Conservation (phyloP, 2,329 filamentous ascomycete species). For the Emydomyces testavorans region DNA sequence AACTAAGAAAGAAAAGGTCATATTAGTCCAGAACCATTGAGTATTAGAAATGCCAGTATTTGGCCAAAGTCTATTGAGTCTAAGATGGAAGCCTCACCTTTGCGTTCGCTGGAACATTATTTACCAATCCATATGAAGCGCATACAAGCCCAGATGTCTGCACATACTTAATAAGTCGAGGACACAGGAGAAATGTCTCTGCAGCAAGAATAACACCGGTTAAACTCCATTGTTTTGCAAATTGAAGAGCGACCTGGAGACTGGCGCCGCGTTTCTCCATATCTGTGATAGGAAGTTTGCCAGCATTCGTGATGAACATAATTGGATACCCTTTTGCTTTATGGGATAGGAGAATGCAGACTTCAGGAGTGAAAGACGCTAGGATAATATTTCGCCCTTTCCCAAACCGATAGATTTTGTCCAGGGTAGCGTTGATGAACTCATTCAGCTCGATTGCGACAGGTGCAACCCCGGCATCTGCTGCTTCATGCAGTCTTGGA, state of each 20-base stretch:
- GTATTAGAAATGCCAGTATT: not conserved
- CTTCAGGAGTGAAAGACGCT: slow-evolving; percentile 23
- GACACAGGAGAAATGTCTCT: slow-evolving; percentile 30
- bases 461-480: slow-evolving; percentile 26
- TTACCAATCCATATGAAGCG: slow-evolving; percentile 29
- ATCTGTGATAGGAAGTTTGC: slow-evolving; percentile 21
- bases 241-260: slow-evolving; percentile 30
- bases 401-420: slow-evolving; percentile 21
- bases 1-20: slow-evolving; percentile 9
- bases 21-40: not conserved
- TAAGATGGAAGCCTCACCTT: slow-evolving; percentile 16
- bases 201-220: slow-evolving; percentile 30
- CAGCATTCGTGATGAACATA: slow-evolving; percentile 24
- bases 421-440: slow-evolving; percentile 31
- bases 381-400: slow-evolving; percentile 25
- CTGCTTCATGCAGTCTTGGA: slow-evolving; percentile 31
- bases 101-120: slow-evolving; percentile 22
- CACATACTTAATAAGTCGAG: slow-evolving; percentile 27
- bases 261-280: slow-evolving; percentile 26
- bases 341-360: slow-evolving; percentile 21
- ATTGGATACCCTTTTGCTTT: slow-evolving; percentile 21
- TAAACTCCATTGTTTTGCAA: slow-evolving; percentile 31
- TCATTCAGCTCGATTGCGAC: slow-evolving; percentile 32
- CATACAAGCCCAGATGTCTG: slow-evolving; percentile 27
- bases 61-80: not conserved